Evolutionary conservation across 2,329 filamentous ascomycete genomes (phyloP).

Genomic region (Pestalotiopsis sp.): DNA sequence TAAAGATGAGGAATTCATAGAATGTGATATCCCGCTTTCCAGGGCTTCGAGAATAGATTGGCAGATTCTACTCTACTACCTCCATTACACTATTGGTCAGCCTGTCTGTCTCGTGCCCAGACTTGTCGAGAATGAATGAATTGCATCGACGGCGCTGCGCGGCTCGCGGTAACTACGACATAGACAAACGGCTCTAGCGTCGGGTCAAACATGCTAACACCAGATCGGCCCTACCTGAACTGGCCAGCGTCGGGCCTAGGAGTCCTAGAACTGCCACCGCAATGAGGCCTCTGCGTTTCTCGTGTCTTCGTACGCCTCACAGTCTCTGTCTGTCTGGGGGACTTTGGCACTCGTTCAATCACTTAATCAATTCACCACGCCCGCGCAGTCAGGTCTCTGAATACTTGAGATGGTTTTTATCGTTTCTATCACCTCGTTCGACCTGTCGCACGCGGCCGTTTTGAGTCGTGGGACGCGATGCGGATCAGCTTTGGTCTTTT

Average conservation of each 20-base stretch:
- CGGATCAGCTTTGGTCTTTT: not conserved
- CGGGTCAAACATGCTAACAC: not conserved
- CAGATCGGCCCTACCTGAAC: not conserved
- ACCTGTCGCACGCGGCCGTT: not conserved
- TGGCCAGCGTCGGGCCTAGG: not conserved
- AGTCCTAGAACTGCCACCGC: not conserved
- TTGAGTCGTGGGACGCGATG: not conserved
- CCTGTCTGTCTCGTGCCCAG: no score
- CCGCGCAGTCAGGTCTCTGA: not conserved
- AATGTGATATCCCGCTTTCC: no score
- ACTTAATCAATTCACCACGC: not conserved
- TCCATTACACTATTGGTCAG: no score
- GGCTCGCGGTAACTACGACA: no score
- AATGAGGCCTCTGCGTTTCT: not conserved
- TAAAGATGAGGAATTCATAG: not conserved
- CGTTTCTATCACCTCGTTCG: not conserved
- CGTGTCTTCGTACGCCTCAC: not conserved
- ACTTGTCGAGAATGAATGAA: no score
- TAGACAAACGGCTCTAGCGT: no score
- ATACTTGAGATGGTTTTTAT: not conserved
- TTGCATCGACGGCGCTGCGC: no score
- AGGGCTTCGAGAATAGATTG: no score
- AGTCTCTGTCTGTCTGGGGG: not conserved
- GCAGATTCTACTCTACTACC: no score
- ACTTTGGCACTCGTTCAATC: no score